Evolutionary conservation across 805 yeast species (phyloP).

Genomic region (Lachancea dasiensis): DNA sequence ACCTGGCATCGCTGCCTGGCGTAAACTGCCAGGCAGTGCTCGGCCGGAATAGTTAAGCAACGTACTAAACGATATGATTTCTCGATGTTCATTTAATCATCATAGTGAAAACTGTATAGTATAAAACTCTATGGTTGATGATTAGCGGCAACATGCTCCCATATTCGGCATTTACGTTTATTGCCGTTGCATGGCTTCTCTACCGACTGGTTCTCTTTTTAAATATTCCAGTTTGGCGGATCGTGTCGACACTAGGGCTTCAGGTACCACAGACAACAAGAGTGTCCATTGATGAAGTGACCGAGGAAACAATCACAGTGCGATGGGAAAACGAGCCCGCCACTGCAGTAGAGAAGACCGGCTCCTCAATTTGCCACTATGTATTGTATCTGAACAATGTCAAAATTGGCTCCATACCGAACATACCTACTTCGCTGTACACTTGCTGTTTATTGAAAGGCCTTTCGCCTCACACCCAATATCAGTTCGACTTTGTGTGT

Average conservation of each 20-base stretch:
- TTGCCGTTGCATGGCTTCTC: conserved; percentile 23
- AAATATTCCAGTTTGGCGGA: conserved; percentile 26
- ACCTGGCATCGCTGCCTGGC: too few relatives aligned
- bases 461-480: conserved; percentile 22
- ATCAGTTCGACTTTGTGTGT: conserved; percentile 31
- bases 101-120: too few relatives aligned
- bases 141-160: conserved; percentile 7
- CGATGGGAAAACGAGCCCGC: conserved; percentile 33
- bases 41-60: too few relatives aligned
- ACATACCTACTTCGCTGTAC: conserved; percentile 25
- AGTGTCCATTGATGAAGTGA: conserved; percentile 31
- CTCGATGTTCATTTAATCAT: too few relatives aligned
- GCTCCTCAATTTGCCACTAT: conserved; percentile 24
- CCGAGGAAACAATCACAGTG: conserved; percentile 24
- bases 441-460: conserved; percentile 31
- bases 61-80: too few relatives aligned
- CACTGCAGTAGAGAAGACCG: conserved; percentile 7
- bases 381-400: conserved; percentile 27
- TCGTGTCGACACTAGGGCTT: conserved; percentile 26
- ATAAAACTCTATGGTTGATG: not conserved
- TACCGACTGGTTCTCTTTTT: conserved; percentile 26
- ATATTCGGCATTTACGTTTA: conserved; percentile 10
- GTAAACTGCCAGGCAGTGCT: too few relatives aligned
- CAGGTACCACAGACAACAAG: conserved; percentile 31
- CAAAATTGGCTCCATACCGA: conserved; percentile 29